A percentile compares a stretch with the other conserved stretches of the same genome.
Conservation (phyloP, 164 flowering plant genomes). For the Aristolochia californica region DNA sequence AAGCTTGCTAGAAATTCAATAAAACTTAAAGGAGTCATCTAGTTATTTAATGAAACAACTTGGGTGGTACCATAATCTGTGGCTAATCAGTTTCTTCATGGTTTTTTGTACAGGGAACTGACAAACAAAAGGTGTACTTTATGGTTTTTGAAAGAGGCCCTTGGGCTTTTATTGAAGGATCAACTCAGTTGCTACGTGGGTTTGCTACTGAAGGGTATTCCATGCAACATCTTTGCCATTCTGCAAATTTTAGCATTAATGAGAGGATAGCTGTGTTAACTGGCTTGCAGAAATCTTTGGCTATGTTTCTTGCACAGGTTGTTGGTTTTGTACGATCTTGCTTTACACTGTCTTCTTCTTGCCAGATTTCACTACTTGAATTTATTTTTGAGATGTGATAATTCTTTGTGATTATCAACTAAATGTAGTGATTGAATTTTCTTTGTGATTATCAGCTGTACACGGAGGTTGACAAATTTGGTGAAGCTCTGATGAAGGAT, state of each 20-base stretch:
- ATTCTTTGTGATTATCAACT: neutral
- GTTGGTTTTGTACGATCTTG: no score
- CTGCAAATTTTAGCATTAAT: conserved; percentile 52
- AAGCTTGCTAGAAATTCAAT: conserved; percentile 9
- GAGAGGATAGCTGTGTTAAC: conserved; percentile 55
- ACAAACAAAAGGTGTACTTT: conserved; percentile 55
- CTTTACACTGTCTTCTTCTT: no score
- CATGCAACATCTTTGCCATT: conserved; percentile 33
- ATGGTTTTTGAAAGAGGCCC: conserved; percentile 92
- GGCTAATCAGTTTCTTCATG: neutral
- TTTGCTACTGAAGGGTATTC: conserved; percentile 38
- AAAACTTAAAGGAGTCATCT: no score
- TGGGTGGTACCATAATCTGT: conserved; percentile 7
- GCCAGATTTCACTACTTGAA: no score
- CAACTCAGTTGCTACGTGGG: conserved; percentile 37
- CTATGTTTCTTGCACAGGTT: conserved; percentile 82
- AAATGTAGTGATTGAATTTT: neutral
- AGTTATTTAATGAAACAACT: neutral
- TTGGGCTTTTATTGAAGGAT: conserved; percentile 52
- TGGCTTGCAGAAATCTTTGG: conserved; percentile 47
- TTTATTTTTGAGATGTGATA: neutral
- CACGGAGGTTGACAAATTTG: conserved; percentile 54
- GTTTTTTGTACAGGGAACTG: conserved; percentile 32
- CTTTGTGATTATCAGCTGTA: conserved; percentile 41
- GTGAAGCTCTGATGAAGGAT: conserved; percentile 47